Evolutionary conservation across 495 filamentous ascomycete species (phyloP).

Genomic region (Delitschia confertaspora): DNA sequence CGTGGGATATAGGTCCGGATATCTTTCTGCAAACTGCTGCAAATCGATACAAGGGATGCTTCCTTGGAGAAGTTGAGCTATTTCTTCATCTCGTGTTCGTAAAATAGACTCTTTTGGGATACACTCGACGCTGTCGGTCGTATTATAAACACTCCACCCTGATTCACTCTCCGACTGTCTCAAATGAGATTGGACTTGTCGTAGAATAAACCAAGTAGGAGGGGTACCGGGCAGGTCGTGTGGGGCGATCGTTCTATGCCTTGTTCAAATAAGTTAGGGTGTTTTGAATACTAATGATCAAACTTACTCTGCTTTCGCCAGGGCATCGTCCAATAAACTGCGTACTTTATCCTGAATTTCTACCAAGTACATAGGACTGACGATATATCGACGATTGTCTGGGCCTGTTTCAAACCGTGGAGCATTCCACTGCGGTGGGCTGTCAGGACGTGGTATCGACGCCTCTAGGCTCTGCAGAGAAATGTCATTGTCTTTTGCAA

Average conservation of each 20-base stretch:
- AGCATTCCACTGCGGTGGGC: too few relatives aligned
- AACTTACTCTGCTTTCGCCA: too few relatives aligned
- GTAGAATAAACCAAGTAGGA: neutral
- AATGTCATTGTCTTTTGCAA: too few relatives aligned
- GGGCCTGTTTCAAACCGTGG: too few relatives aligned
- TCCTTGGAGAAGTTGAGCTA: slow-evolving; percentile 11
- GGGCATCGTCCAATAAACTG: too few relatives aligned
- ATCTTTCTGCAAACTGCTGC: slow-evolving; percentile 2
- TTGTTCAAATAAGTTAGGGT: too few relatives aligned
- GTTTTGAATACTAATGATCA: too few relatives aligned
- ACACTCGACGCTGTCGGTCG: neutral
- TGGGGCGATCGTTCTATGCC: neutral
- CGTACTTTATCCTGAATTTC: too few relatives aligned
- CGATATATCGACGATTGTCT: too few relatives aligned
- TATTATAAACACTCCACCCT: neutral
- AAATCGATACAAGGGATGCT: slow-evolving; percentile 6
- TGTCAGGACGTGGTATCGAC: too few relatives aligned
- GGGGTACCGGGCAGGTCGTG: neutral
- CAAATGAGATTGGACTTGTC: neutral
- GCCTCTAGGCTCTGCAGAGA: too few relatives aligned
- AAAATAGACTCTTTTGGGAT: slow-evolving; percentile 3
- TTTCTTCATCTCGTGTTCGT: neutral
- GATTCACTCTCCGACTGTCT: neutral
- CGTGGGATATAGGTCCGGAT: slow-evolving; percentile 1
- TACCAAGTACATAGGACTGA: too few relatives aligned